These are phyloP conservation scores for Raphanus sativus DNA, from an alignment of 345 rosid genomes.

Conservation along the genomic window DNA sequence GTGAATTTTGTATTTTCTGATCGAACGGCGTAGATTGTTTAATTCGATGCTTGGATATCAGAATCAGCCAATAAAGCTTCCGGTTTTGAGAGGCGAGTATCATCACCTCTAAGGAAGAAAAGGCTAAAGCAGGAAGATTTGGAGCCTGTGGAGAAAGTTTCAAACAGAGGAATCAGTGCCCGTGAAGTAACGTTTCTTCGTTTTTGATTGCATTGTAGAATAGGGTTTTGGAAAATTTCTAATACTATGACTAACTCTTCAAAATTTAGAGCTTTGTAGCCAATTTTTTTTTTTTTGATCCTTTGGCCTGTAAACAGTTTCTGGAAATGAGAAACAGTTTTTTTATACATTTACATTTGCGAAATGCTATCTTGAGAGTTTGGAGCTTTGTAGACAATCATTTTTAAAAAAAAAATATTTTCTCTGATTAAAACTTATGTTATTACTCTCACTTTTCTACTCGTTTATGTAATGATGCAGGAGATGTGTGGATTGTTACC, in stretches of 20 bases:
- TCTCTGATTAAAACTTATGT: not conserved
- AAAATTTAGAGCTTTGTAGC: not conserved
- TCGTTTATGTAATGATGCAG: not conserved
- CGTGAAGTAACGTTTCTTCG: not conserved
- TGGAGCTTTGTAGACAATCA: not conserved
- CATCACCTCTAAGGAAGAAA: constrained; percentile 53
- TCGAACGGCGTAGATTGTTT: not conserved
- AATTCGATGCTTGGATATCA: not conserved
- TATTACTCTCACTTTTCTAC: not conserved
- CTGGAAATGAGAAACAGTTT: too few species aligned
- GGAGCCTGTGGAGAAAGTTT: constrained; percentile 31
- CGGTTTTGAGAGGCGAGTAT: constrained; percentile 45
- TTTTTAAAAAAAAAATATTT: too few species aligned
- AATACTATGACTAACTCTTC: not conserved
- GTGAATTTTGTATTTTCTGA: not conserved
- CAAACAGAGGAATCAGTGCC: constrained; percentile 21
- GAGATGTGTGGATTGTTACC: constrained; percentile 31
- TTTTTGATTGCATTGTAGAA: not conserved
- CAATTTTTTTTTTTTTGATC: not conserved
- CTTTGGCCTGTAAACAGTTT: not conserved
- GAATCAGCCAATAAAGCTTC: constrained; percentile 26
- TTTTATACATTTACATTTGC: too few species aligned
- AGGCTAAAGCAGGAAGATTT: constrained; percentile 42
- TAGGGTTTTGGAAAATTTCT: not conserved
- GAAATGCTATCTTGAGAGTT: not conserved